These are phyloP conservation scores for Parascedosporium putredinis DNA, from an alignment of 2,329 filamentous ascomycete genomes.

Conservation along the genomic window DNA sequence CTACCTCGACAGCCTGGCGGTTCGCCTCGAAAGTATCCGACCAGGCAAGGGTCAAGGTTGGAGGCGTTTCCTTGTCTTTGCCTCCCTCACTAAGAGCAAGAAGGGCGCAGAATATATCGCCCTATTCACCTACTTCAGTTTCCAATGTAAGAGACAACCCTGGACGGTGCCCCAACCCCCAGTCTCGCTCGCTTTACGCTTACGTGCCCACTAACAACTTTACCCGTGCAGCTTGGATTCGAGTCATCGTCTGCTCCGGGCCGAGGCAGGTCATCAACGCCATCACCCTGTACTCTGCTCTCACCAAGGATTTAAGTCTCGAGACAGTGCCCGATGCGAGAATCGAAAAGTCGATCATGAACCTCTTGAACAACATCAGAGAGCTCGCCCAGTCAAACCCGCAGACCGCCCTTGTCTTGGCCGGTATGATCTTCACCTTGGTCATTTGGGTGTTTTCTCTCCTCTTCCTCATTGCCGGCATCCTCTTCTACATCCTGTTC, in stretches of 20 bases:
- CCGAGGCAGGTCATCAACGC: constrained; percentile 88
- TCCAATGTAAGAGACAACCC: constrained; percentile 40
- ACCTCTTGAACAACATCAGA: constrained; percentile 77
- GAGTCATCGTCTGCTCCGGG: constrained; percentile 81
- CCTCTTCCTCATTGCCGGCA: constrained; percentile 62
- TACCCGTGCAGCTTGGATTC: constrained; percentile 77
- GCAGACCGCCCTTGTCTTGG: constrained; percentile 72
- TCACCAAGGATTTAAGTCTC: constrained; percentile 54
- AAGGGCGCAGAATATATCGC: constrained; percentile 87
- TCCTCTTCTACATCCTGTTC: constrained; percentile 76
- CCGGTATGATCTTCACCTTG: constrained; percentile 85
- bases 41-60: constrained; percentile 66
- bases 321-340: constrained; percentile 16
- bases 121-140: constrained; percentile 78
- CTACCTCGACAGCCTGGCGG: constrained; percentile 81
- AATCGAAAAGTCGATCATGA: constrained; percentile 53
- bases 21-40: constrained; percentile 74
- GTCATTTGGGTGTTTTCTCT: constrained; percentile 80
- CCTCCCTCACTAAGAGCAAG: constrained; percentile 80
- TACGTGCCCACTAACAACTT: too few relatives aligned
- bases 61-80: constrained; percentile 85
- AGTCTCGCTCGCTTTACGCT: too few relatives aligned
- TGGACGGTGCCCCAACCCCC: too few relatives aligned
- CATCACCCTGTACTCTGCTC: constrained; percentile 77
- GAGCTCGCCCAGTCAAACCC: constrained; percentile 62